Base-by-base conservation (phyloP, 169 alveolate genomes). In the Eimeria sp. region DNA sequence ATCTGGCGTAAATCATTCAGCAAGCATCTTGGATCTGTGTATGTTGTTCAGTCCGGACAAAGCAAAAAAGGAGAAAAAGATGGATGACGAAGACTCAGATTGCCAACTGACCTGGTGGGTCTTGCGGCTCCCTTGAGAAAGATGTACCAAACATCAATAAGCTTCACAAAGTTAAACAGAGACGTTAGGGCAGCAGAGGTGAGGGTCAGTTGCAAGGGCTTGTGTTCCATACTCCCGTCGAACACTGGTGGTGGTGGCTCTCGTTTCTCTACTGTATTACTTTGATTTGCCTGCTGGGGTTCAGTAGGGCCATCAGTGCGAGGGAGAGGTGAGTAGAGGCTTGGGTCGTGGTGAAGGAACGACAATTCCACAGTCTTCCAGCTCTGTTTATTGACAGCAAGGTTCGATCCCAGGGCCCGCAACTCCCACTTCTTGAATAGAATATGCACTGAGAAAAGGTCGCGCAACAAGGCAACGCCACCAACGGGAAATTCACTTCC, bases 361-460 rank as follows among this genome's bases (percentile, higher is more conserved):
- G 97, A 88, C 76, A 95, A 57, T 72, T 89, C 95, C 43, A 95
- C 95, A 4, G 87, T 88, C 61, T 95, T 95, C 97, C 97, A 95
- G n/a, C 89, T 61, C 49, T 89, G 89, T n/a, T 76, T 49, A 40
- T 95, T 75, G 61, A 80, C 95, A 14, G 97, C 92, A 0, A 95
- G 73, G 76, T 63, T 40, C 80, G 95, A 89, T 27, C 95, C 95
- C 94, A 95, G 30, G 5, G 97, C 95, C 58, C 97, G 95, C 89
- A 95, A n/a, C 72, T 95, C 97, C 97, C 97, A 95, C 57, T 95
- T 95, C 54, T 90, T 95, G 92, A 95, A 95, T 10, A 95, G 78
- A 47, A 95, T 95, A 67, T 95, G 97, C 97, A 95, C 95, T 95
- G 96, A 34, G 63, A 22, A 27, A 65, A 54, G 34, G 34, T 40